Evolutionary conservation across 2,329 filamentous ascomycete species (phyloP), one percentile per base, ranked within the genome.

Genomic region (Cercospora beticola): DNA sequence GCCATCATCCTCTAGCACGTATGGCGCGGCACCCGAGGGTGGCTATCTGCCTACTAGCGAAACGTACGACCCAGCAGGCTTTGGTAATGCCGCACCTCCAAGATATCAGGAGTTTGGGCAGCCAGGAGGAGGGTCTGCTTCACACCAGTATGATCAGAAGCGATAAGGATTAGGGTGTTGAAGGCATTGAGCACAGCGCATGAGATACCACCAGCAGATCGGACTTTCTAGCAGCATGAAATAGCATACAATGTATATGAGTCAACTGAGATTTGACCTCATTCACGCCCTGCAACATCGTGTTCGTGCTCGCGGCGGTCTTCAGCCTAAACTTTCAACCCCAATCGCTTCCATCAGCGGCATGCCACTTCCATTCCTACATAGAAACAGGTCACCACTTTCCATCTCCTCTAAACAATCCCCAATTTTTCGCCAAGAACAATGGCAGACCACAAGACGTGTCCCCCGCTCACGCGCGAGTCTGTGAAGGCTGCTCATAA

Each of bases 401-500:
- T 33, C 4, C 31, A 31, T 3, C 21, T n/a, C 28, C 18, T 59
- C 56, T 23, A 3, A 18, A 59, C 26, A 31, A 10, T 5, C 9
- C 8, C 30, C 31, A 5, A 23, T 5, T 16, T 4, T 23, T 5
- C 30, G 28, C 56, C 56, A 21, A 36, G n/a, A 28, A n/a, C 49
- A 52, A 86, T 86, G 84, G 79, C 83, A 64, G 81, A 83, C 46
- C 74, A 79, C 40, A 76, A 78, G 23, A 80, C 76, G 54, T 81
- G 84, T 62, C 87, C 84, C 5, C 90, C 91, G 3, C 86, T 97
- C 23, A 92, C 88, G 18, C 89, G 92, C 57, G 81, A 83, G 62
- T 93, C 92, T 14, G 89, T 98, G 43, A 76, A 88, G 63, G 84
- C 84, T 26, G 94, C 94, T 4, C 90, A 93, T 82, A 80, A 84